Conservation (phyloP, 345 rosid species). For the Salix arbutifolia region DNA sequence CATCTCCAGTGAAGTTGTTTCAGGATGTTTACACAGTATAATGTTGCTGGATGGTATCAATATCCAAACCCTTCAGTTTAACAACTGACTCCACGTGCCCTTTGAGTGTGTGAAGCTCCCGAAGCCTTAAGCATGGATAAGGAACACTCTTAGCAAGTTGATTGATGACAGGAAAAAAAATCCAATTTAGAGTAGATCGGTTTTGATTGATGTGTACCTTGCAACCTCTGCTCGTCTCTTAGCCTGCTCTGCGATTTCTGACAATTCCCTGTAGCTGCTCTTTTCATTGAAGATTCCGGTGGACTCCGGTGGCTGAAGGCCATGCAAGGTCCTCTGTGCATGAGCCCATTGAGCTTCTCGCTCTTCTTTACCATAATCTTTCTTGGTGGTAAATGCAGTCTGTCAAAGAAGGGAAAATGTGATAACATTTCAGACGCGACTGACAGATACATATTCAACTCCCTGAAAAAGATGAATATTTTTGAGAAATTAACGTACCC, state of each 20-base stretch:
- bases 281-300: conserved; percentile 18
- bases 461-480: neutral
- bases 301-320: conserved; percentile 29
- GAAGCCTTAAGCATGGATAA: conserved; percentile 11
- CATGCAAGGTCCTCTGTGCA: conserved; percentile 28
- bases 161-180: neutral
- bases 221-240: conserved; percentile 30
- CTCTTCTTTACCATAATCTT: conserved; percentile 30
- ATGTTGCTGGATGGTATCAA: conserved; percentile 30
- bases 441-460: neutral
- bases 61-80: conserved; percentile 29
- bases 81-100: conserved; percentile 28
- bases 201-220: conserved; percentile 11
- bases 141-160: neutral
- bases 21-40: conserved; percentile 10
- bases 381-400: conserved; percentile 33
- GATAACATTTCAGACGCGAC: neutral
- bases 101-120: conserved; percentile 25
- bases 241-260: conserved; percentile 35
- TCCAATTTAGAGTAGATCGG: neutral
- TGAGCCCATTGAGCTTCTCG: conserved; percentile 34
- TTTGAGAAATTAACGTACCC: neutral
- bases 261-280: conserved; percentile 23
- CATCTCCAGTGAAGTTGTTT: neutral
- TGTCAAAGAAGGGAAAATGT: neutral